phyloP scores from a whole-genome alignment of 1,139 yeast genomes.

The Pneumocystis carinii region DNA sequence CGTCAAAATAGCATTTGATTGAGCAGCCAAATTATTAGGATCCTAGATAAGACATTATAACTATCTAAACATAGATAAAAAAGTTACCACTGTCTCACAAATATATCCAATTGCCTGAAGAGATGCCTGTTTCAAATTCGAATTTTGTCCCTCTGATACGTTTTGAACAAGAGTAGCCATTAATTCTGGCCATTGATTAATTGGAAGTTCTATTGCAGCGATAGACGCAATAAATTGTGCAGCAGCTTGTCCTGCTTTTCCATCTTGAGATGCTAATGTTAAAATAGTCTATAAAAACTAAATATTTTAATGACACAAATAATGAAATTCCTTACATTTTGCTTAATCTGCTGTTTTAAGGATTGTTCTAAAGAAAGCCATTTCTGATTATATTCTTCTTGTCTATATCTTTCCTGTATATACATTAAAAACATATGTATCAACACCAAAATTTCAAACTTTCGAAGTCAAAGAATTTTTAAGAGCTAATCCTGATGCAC shows the following conservation, averaged over 20 bases:
- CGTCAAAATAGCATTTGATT: conserved; percentile 81
- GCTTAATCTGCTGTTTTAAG: conserved; percentile 51
- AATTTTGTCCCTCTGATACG: conserved; percentile 43
- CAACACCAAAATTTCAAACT: conserved; percentile 20
- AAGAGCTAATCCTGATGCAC: conserved; percentile 76
- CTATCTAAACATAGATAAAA: background rate
- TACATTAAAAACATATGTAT: conserved; percentile 5
- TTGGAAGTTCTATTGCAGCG: conserved; percentile 85
- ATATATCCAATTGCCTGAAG: conserved; percentile 84
- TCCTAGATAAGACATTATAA: conserved; percentile 26
- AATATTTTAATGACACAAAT: background rate
- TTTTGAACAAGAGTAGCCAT: conserved; percentile 71
- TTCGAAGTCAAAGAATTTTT: conserved; percentile 82
- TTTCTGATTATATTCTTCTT: conserved; percentile 23
- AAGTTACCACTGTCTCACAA: conserved; percentile 56
- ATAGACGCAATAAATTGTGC: conserved; percentile 94
- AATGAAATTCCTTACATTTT: conserved; percentile 21
- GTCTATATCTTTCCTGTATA: conserved; percentile 6
- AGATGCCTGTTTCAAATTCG: conserved; percentile 69
- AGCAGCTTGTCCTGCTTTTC: conserved; percentile 71
- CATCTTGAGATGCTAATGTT: conserved; percentile 51
- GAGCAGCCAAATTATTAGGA: conserved; percentile 66
- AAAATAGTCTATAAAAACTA: conserved; percentile 31
- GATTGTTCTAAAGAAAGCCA: conserved; percentile 46
- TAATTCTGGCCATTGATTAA: conserved; percentile 75